Evolutionary conservation across 2,329 filamentous ascomycete genomes (phyloP), one percentile per base, ranked within the genome.

Genomic region (Dactylellina cionopaga): DNA sequence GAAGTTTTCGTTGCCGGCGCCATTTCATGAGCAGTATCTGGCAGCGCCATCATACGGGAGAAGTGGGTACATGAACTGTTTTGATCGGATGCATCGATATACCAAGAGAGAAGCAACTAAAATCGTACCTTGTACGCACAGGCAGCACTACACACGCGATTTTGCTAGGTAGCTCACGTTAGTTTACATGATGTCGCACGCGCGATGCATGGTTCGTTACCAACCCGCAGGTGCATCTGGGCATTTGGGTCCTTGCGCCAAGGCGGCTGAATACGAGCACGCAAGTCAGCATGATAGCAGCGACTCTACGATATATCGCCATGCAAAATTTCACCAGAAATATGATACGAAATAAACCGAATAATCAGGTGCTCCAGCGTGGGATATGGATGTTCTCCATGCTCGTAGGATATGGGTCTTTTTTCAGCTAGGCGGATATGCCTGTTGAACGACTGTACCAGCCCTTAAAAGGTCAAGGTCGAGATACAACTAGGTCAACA

Each of bases 401-500:
- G n/a, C n/a, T n/a, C n/a, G n/a, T n/a, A n/a, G n/a, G n/a, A n/a
- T n/a, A n/a, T n/a, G 17, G 9, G 15, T 59, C 29, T 22, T 17
- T 29, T n/a, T n/a, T n/a, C n/a, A 10, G 27, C 15, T n/a, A 11
- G 31, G 41, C 59, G 59, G 25, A 25, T 54, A 58, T 66, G 62
- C 62, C 62, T 66, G 11, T 17, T n/a, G 58, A 24, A 27, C n/a
- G 43, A 29, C 39, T 54, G 51, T 33, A 43, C 24, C 25, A 37
- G 1, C 15, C 25, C 7, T 25, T 41, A 35, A 27, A 17, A 17
- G 3, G 10, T n/a, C 6, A 24, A 29, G 4, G 15, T 33, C 19
- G 46, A 39, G 29, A 58, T 66, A 17, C 62, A 66, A 66, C 62
- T 15, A 24, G 51, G 51, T 66, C 62, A 66, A 66, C 62, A 66